Evolutionary conservation across 768 basidiomycete genomes (phyloP), one percentile per base, ranked within the genome.

Genomic region (Mycena crocata): DNA sequence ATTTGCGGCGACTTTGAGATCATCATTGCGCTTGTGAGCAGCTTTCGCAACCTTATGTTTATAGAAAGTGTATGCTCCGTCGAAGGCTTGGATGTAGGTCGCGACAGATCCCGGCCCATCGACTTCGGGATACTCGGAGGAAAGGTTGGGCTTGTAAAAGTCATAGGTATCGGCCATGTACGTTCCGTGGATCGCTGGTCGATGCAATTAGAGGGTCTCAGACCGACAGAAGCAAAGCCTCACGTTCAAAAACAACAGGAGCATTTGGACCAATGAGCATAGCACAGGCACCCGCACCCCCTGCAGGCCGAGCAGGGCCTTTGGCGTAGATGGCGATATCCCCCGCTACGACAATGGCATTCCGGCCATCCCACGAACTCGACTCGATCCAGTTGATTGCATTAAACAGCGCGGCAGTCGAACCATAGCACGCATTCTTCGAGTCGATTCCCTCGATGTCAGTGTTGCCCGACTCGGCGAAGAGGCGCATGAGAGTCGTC

Each of bases 281-380:
- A 46, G 97, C 97, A 71, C 89, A 91, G 26, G 96, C 95, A 74
- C 97, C 97, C 32, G 97, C 97, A 80, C 97, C 97, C 71, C 97
- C 97, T 66, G 93, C 96, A 7, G 97, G 97, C 57, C 97, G 90
- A 28, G 96, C 96, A 40, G 90, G 85, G 58, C 97, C 97, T 79
- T 98, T 95, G n/a, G 96, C 96, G 78, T 99, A 99, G 72, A 99
- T 92, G 46, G 97, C 97, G 75, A 99, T 98, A 75, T 99, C 97
- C 66, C 96, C 97, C 32, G 89, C 90, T 52, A 99, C 95, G 67
- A 99, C 96, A 68, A 99, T 96, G 15, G 97, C 97, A 77, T 97
- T 95, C 59, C 97, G 89, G 55, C 97, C 97, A 73, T 99, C 97
- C 97, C 97, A 99, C 7, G 93, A 95, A 52, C 89, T 90, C 37